Conservation (phyloP, 176 grass and related monocot genomes). For the Oryza nivara region DNA sequence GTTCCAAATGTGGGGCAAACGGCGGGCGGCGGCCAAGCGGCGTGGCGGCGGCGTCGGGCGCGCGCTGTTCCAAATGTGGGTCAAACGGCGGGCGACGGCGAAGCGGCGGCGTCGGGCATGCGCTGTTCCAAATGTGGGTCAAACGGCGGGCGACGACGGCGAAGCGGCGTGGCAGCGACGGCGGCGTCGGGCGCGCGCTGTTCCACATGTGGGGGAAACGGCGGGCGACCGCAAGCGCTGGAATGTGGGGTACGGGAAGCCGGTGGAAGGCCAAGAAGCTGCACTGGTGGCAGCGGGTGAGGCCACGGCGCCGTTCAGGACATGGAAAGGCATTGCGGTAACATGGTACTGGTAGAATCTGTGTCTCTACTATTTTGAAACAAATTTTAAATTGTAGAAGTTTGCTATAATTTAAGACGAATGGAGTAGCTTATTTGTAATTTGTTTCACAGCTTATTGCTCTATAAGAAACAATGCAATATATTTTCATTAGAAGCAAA, state of each 20-base stretch:
- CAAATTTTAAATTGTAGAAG: too few relatives aligned
- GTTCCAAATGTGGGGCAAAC: constrained; percentile 30
- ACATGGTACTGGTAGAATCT: too few relatives aligned
- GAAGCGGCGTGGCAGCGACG: too few relatives aligned
- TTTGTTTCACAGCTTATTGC: background rate
- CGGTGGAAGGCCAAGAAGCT: constrained; percentile 46
- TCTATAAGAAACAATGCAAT: too few relatives aligned
- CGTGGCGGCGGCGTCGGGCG: background rate
- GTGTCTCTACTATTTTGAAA: too few relatives aligned
- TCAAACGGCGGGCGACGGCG: constrained; percentile 16
- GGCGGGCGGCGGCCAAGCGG: background rate
- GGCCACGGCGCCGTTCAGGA: constrained; percentile 27
- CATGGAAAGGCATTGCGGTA: background rate
- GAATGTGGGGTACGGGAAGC: constrained; percentile 13
- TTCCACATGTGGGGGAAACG: too few relatives aligned
- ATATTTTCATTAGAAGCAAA: too few relatives aligned
- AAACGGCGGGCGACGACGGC: too few relatives aligned
- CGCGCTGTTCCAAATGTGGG: constrained; percentile 36
- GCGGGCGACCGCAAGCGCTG: background rate
- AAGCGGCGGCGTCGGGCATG: too few relatives aligned
- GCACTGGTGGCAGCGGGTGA: constrained; percentile 62
- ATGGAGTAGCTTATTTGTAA: background rate
- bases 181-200: too few relatives aligned
- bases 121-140: too few relatives aligned
- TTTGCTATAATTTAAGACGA: too few relatives aligned